Base-by-base conservation (phyloP, 2,329 filamentous ascomycete genomes). In the Bipolaris oryzae region DNA sequence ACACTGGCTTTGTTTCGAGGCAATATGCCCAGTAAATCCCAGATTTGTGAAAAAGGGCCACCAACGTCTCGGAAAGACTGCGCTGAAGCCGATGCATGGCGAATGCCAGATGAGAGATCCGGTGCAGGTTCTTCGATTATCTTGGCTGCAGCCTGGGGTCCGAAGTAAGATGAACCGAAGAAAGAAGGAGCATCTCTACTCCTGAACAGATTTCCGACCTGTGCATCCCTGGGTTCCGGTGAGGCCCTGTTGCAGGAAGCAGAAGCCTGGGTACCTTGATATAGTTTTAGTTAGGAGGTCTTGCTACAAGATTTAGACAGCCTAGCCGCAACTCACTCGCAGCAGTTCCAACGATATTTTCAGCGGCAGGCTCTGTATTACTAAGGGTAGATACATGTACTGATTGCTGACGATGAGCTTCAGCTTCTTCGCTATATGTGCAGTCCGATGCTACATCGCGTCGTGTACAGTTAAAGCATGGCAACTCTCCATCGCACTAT, bases 21-120 rank as follows among this genome's bases (percentile, higher is more conserved):
- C 6, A 79, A 57, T 1, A 74, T 57, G 0, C 77, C 77, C 4
- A 79, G 64, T 1, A 79, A 60, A 44, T 79, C 77, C 77, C 77
- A 79, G 11, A 78, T 74, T 39, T 78, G 77, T 3, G 74, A 77
- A 58, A 72, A 67, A 5, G 62, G 71, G 5, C 66, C 71, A 34
- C 60, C 67, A 45, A 70, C 69, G 42, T 64, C 68, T 44, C 60
- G 67, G 55, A 66, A 74, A 20, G 68, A 71, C 39, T 66, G 66
- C 33, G 61, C 56, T 42, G 55, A 66, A 35, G 53, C 60, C 1
- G 60, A 60, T 11, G 58, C 53, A 44, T 65, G 60, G 9, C 58
- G 62, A 28, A 65, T 65, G 1, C 62, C 60, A 25, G 60, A 63
- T 3, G 61, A 57, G 1, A 63, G 44, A 23, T 65, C 60, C 23